Evolutionary conservation across 306 rosid genomes (phyloP).

Genomic region (Ormosia emarginata): DNA sequence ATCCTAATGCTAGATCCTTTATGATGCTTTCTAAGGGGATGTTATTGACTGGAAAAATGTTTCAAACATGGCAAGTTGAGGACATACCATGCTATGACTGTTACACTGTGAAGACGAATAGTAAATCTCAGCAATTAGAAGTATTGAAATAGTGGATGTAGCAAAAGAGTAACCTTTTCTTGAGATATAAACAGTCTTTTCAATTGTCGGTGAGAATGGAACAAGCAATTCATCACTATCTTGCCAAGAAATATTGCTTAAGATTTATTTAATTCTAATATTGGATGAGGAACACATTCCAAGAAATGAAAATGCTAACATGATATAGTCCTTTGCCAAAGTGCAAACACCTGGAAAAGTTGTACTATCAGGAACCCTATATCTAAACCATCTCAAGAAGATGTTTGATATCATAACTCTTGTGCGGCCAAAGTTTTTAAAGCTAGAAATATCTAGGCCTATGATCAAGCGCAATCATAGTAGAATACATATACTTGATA

Average conservation of each 20-base stretch:
- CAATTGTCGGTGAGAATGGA: slow-evolving; percentile 47
- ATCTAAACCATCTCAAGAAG: slow-evolving; percentile 66
- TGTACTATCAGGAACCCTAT: neutral
- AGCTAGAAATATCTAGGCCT: too few species aligned
- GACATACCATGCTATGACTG: slow-evolving; percentile 57
- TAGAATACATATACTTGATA: slow-evolving; percentile 40
- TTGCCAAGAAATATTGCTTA: slow-evolving; percentile 54
- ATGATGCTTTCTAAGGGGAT: slow-evolving; percentile 75
- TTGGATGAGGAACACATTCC: slow-evolving; percentile 77
- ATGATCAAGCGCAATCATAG: slow-evolving; percentile 60
- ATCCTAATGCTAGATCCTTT: slow-evolving; percentile 61
- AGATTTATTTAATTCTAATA: slow-evolving; percentile 56
- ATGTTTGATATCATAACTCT: slow-evolving; percentile 62
- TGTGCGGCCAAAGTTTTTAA: slow-evolving; percentile 59
- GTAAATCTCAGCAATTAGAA: neutral
- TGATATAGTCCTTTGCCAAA: slow-evolving; percentile 12
- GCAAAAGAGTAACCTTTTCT: slow-evolving; percentile 56
- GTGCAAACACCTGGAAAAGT: too few species aligned
- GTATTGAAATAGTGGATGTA: slow-evolving; percentile 52
- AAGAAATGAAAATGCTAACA: slow-evolving; percentile 62
- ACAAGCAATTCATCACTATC: slow-evolving; percentile 20
- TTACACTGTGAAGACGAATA: slow-evolving; percentile 55
- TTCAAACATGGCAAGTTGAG: slow-evolving; percentile 61
- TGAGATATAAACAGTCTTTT: slow-evolving; percentile 66
- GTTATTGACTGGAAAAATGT: neutral